Evolutionary conservation across 495 filamentous ascomycete species (phyloP).

Genomic region (Trichoderma erinaceum): DNA sequence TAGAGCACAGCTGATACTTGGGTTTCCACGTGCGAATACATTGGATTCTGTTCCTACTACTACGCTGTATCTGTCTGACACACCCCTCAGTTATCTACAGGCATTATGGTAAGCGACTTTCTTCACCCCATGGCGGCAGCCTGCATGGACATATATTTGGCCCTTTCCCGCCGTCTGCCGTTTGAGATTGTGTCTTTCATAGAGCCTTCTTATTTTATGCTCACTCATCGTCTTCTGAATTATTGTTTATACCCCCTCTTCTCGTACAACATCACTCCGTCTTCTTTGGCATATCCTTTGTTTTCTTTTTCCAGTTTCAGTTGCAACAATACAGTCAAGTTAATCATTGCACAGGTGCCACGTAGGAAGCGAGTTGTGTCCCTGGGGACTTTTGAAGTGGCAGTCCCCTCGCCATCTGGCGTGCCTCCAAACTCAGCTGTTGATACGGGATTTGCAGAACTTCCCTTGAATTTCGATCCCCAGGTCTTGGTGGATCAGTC

Average conservation of each 20-base stretch:
- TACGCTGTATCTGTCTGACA: conserved; percentile 2
- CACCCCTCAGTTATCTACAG: background rate
- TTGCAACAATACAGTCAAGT: background rate
- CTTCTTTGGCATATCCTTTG: background rate
- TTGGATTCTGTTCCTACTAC: conserved; percentile 4
- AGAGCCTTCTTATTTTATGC: background rate
- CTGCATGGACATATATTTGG: background rate
- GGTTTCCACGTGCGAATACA: conserved; percentile 3
- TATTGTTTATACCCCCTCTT: background rate
- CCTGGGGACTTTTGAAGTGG: background rate
- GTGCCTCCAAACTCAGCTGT: background rate
- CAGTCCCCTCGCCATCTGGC: background rate
- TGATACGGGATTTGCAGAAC: background rate
- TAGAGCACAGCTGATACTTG: conserved; percentile 5
- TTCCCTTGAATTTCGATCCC: background rate
- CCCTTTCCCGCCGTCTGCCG: background rate
- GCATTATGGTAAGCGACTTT: background rate
- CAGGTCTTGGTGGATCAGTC: background rate
- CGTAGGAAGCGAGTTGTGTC: background rate
- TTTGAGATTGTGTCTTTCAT: background rate
- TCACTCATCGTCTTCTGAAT: background rate
- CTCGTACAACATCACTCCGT: background rate
- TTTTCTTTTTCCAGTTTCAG: background rate
- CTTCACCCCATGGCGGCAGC: background rate
- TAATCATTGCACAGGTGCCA: background rate